A percentile compares a stretch with the other conserved stretches of the same genome.
Conservation (phyloP, 2,329 filamentous ascomycete genomes). For the Hypocreales sp. region DNA sequence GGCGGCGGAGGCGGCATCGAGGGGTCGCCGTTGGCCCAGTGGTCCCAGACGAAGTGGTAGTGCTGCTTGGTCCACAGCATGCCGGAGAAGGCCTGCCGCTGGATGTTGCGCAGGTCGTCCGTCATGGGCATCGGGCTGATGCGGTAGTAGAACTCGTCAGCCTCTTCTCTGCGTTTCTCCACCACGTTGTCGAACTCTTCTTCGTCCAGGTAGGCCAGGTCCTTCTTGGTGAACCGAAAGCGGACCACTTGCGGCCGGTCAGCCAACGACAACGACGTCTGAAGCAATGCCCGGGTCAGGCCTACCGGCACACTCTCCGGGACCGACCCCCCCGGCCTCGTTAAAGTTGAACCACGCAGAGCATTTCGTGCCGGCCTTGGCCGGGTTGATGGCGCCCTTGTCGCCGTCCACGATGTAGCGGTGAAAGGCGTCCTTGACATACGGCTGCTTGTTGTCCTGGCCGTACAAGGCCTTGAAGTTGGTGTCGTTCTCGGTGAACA, state of each 20-base stretch:
- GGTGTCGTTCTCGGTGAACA: conserved; percentile 94
- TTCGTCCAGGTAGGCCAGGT: conserved; percentile 72
- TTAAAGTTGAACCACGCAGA: conserved; percentile 89
- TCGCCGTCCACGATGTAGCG: conserved; percentile 70
- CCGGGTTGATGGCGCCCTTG: conserved; percentile 68
- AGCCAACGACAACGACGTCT: neutral
- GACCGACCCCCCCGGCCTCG: conserved; percentile 70
- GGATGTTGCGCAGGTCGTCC: conserved; percentile 86
- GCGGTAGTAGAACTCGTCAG: conserved; percentile 89
- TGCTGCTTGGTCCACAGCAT: conserved; percentile 99
- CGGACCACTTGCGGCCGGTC: conserved; percentile 50
- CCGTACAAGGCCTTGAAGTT: conserved; percentile 68
- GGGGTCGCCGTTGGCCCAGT: conserved; percentile 93
- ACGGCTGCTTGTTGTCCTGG: conserved; percentile 63
- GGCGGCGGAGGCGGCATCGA: conserved; percentile 74
- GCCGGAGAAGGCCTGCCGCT: conserved; percentile 82
- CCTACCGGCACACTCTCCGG: conserved; percentile 79
- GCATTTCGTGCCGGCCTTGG: conserved; percentile 68
- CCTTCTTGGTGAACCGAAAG: conserved; percentile 68
- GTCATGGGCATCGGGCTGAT: conserved; percentile 88
- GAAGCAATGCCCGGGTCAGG: too few species aligned
- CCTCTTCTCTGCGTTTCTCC: conserved; percentile 72
- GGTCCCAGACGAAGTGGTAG: conserved; percentile 94
- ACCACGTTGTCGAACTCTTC: conserved; percentile 85
- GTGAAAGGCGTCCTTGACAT: conserved; percentile 94